Base-by-base conservation (phyloP, 2,329 filamentous ascomycete species). In the Epichloe coenophiala region DNA sequence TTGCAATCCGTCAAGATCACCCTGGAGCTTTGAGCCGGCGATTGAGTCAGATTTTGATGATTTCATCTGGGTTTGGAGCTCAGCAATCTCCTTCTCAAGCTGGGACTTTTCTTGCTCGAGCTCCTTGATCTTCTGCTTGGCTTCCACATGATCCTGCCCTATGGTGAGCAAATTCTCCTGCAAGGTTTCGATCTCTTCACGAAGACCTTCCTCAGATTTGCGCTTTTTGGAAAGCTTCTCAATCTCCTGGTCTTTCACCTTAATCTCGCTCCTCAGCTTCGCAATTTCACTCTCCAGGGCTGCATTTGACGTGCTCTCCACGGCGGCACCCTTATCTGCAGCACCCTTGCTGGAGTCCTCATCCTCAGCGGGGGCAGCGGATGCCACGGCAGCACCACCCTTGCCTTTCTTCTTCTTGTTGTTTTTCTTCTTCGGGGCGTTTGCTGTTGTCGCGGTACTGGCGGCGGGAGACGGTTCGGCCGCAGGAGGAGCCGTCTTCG, bases 371-470 rank as follows among this genome's bases (percentile, higher is more conserved):
- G 61, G 54, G 5, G 60, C 46, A n/a, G 68, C 65, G 8, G 71
- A 66, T 23, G 46, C 15, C 13, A 23, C 31, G 6, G 66, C 65
- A 55, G 77, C 80, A 35, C 75, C 78, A 17, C 78, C 80, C 71
- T 90, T 91, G 68, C 83, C 86, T 76, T 94, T 95, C 72, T 91
- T 95, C 64, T 89, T 94, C 66, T 87, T 90, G 67, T 88, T 94
- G 66, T 88, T 94, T 69, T 89, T 91, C 53, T 75, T 78, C 53
- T 72, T 72, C 0, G 61, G 60, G 3, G 56, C 54, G 13, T 56
- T 49, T 11, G 51, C 48, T 11, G 51, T 51, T 6, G 64, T 45
- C 1, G 60, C 36, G 27, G 33, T 13, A 31, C 3, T 65, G 53
- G 2, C 61, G 11, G 45, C 48, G 37, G 56, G 55, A 13, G 60